These are phyloP conservation scores for Plasmodium ovale DNA, from an alignment of 169 alveolate genomes.

Conservation along the genomic window DNA sequence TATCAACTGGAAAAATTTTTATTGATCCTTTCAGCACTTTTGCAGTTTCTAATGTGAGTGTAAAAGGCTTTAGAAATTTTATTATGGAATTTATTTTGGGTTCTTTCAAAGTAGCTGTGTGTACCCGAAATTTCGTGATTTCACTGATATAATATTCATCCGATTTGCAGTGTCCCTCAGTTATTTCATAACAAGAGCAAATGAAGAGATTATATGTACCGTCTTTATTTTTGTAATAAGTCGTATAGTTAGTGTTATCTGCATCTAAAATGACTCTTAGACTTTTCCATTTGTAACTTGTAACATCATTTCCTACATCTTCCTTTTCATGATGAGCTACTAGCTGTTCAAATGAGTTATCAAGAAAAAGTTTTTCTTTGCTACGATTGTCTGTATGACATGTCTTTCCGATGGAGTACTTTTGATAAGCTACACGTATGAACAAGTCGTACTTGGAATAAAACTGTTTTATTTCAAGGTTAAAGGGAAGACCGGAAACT, in stretches of 20 bases:
- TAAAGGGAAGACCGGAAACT: constrained; percentile 60
- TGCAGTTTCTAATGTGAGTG: constrained; percentile 53
- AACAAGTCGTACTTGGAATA: constrained; percentile 39
- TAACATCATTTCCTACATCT: constrained; percentile 19
- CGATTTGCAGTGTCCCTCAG: constrained; percentile 22
- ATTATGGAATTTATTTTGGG: constrained; percentile 45
- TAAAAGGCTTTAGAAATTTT: constrained; percentile 32
- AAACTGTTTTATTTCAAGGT: constrained; percentile 52
- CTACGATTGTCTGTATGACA: constrained; percentile 12
- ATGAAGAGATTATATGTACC: constrained; percentile 24
- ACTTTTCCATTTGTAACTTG: constrained; percentile 29
- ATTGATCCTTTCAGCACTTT: constrained; percentile 39
- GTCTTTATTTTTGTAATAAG: constrained; percentile 29
- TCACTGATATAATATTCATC: constrained; percentile 10
- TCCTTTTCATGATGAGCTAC: constrained; percentile 18
- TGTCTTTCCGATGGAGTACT: constrained; percentile 6
- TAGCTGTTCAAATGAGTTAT: constrained; percentile 2
- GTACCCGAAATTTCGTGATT: constrained; percentile 27
- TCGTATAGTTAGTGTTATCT: constrained; percentile 27
- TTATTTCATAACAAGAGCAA: constrained; percentile 66
- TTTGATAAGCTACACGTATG: constrained; percentile 25
- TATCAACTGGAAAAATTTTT: constrained; percentile 61
- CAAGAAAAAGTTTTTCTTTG: constrained; percentile 15
- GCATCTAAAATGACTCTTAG: constrained; percentile 42
- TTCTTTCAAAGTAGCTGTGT: constrained; percentile 39